Conservation (phyloP, 306 rosid species). For the Lupinus albus region DNA sequence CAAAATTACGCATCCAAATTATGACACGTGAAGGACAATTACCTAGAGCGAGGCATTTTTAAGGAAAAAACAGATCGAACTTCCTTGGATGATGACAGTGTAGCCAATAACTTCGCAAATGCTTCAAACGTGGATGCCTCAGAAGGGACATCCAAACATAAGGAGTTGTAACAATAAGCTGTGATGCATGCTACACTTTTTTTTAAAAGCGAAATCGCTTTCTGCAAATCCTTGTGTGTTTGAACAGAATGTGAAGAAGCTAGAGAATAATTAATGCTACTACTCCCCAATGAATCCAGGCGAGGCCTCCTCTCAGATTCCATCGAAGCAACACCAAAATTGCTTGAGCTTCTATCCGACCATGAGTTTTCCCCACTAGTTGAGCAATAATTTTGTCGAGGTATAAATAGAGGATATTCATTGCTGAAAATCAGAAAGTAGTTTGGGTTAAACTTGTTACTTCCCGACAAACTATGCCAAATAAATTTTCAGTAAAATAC, state of each 20-base stretch:
- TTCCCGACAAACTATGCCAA: constrained; percentile 32
- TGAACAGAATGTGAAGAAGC: constrained; percentile 82
- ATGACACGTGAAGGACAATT: constrained; percentile 30
- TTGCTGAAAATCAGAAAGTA: constrained; percentile 59
- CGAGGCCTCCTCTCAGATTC: constrained; percentile 86
- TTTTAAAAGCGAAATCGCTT: constrained; percentile 89
- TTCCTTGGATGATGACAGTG: constrained; percentile 91
- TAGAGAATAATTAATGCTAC: constrained; percentile 75
- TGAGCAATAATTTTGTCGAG: constrained; percentile 89
- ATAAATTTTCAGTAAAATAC: constrained; percentile 49
- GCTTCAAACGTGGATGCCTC: constrained; percentile 96
- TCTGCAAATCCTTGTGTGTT: constrained; percentile 84
- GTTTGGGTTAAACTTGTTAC: constrained; percentile 39
- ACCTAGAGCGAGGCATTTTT: constrained; percentile 90
- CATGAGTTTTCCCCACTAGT: constrained; percentile 83
- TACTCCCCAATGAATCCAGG: constrained; percentile 74
- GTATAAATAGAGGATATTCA: constrained; percentile 93
- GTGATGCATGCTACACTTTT: constrained; percentile 94
- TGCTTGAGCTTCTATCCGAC: constrained; percentile 93
- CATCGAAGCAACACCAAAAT: constrained; percentile 91
- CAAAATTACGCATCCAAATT: background rate
- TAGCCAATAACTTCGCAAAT: constrained; percentile 80
- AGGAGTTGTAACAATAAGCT: constrained; percentile 78
- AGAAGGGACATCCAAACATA: constrained; percentile 80
- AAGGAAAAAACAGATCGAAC: constrained; percentile 73